Conservation (phyloP, 2,329 filamentous ascomycete genomes). For the Cyclaneusma minus region DNA sequence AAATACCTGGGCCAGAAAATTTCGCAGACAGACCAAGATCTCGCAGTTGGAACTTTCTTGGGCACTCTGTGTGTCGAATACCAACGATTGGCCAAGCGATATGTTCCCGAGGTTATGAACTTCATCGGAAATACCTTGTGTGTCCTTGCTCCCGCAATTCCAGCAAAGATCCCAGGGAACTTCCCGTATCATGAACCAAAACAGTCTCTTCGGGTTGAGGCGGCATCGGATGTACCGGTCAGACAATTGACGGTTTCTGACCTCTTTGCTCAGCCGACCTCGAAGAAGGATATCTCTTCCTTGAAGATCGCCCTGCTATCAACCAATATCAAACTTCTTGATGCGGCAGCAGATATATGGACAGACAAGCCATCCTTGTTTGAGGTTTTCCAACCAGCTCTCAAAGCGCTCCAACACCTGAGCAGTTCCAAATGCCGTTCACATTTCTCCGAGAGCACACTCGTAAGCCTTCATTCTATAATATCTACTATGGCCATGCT, state of each 20-base stretch:
- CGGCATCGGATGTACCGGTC: slow-evolving; percentile 23
- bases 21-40: slow-evolving; percentile 47
- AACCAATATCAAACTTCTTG: slow-evolving; percentile 49
- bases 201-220: slow-evolving; percentile 31
- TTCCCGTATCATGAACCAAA: slow-evolving; percentile 48
- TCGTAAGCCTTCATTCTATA: slow-evolving; percentile 9
- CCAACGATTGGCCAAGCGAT: slow-evolving; percentile 69
- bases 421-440: slow-evolving; percentile 31
- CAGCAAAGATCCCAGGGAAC: slow-evolving; percentile 29
- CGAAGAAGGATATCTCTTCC: slow-evolving; percentile 10
- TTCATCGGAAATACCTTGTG: slow-evolving; percentile 63
- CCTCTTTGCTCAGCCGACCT: slow-evolving; percentile 22
- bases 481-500: slow-evolving; percentile 7
- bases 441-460: slow-evolving; percentile 27
- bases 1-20: slow-evolving; percentile 70
- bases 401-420: slow-evolving; percentile 44
- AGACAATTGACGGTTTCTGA: slow-evolving; percentile 45
- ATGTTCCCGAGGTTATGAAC: slow-evolving; percentile 76
- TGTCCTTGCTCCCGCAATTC: slow-evolving; percentile 42
- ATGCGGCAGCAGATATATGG: slow-evolving; percentile 59
- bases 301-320: slow-evolving; percentile 44
- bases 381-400: slow-evolving; percentile 60
- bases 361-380: slow-evolving; percentile 54
- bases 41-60: slow-evolving; percentile 63
- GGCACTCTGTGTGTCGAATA: slow-evolving; percentile 68